Conservation (phyloP, 257 asterid species). For the Capsicum pubescens region DNA sequence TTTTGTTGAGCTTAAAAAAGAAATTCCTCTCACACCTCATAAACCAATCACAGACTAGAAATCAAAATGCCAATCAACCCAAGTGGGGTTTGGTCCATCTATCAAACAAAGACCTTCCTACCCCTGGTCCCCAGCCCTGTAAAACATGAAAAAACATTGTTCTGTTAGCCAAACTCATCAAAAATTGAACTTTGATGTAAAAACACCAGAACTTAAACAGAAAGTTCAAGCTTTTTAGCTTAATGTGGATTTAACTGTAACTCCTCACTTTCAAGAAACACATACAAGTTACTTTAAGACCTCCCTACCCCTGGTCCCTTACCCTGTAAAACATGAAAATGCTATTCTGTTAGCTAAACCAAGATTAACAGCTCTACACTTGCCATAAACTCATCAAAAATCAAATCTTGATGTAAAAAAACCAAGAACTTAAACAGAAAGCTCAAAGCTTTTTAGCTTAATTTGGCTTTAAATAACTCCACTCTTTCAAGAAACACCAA, state of each 20-base stretch:
- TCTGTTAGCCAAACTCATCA: neutral
- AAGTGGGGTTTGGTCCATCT: neutral
- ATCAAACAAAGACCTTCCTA: neutral
- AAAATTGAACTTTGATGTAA: neutral
- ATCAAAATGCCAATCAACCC: neutral
- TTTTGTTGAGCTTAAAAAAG: neutral
- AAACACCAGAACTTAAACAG: neutral
- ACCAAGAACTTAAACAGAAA: neutral
- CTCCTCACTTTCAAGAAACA: neutral
- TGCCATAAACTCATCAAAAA: neutral
- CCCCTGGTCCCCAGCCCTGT: neutral
- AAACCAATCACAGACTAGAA: neutral
- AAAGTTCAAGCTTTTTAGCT: conserved; percentile 1
- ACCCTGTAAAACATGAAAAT: neutral
- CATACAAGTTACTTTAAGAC: neutral
- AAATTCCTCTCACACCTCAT: neutral
- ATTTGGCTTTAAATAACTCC: too few relatives aligned
- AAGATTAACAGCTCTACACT: neutral
- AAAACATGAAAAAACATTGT: neutral
- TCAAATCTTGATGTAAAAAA: neutral
- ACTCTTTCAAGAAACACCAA: neutral
- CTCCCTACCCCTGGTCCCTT: too few relatives aligned
- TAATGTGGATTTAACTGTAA: neutral
- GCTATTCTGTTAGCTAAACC: neutral
- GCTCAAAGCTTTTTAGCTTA: neutral